Percentiles rank a stretch among this genome's conserved stretches.
phyloP scores from a whole-genome alignment of 106 monocot genomes.

The Agapanthus africanus region DNA sequence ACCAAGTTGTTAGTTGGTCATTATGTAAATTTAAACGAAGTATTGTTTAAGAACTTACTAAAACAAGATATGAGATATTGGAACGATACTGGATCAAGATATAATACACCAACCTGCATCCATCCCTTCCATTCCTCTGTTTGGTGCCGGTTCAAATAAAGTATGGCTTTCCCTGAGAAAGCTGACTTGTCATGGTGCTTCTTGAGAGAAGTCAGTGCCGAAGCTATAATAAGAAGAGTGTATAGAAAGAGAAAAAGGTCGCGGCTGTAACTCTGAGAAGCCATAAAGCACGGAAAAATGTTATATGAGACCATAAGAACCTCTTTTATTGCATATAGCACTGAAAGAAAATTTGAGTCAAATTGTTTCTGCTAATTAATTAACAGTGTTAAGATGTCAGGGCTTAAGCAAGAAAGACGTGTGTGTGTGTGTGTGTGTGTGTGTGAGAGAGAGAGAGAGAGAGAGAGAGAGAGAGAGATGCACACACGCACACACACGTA shows the following conservation, averaged over 20 bases:
- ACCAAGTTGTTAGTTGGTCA: background rate
- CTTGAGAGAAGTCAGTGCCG: slow-evolving; percentile 83
- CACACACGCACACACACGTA: too few species aligned
- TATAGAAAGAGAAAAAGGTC: slow-evolving; percentile 95
- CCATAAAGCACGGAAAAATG: background rate
- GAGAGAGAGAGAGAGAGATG: too few species aligned
- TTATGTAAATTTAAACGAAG: background rate
- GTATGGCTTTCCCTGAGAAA: slow-evolving; percentile 76
- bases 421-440: background rate
- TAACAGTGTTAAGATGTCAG: background rate
- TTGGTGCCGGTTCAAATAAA: slow-evolving; percentile 91
- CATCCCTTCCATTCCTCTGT: slow-evolving; percentile 99
- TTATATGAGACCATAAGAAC: background rate
- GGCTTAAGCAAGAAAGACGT: background rate
- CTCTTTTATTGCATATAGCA: background rate
- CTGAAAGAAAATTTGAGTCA: background rate
- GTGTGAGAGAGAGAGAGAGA: too few species aligned
- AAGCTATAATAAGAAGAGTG: slow-evolving; percentile 80
- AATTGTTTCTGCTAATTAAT: background rate
- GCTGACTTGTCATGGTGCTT: slow-evolving; percentile 81
- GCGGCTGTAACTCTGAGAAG: slow-evolving; percentile 75
- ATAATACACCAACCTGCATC: slow-evolving; percentile 75
- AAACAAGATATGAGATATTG: background rate
- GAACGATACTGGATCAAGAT: background rate
- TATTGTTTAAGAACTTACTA: background rate